Conservation (phyloP, 1,284 basidiomycete genomes). For the Ganoderma leucocontextum region DNA sequence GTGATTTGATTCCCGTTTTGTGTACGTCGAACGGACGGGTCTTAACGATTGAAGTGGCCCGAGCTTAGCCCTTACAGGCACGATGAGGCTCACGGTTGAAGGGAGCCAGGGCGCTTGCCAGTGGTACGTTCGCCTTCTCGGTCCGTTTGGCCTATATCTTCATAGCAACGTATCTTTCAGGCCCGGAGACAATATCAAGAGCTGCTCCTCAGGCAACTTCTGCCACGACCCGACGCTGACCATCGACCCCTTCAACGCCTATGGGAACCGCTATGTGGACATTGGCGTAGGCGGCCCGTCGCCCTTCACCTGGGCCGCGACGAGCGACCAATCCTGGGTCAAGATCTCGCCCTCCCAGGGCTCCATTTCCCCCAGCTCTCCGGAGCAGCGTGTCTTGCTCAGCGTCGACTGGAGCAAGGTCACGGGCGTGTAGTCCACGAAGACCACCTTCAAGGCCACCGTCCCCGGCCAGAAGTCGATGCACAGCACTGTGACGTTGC, state of each 20-base stretch:
- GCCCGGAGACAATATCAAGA: conserved; percentile 69
- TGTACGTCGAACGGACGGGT: neutral
- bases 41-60: neutral
- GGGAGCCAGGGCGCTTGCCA: conserved; percentile 64
- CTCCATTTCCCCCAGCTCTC: conserved; percentile 54
- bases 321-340: conserved; percentile 62
- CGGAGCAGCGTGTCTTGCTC: conserved; percentile 64
- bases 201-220: conserved; percentile 58
- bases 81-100: conserved; percentile 70
- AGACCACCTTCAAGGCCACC: conserved; percentile 57
- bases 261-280: conserved; percentile 64
- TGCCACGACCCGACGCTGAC: conserved; percentile 60
- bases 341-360: conserved; percentile 55
- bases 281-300: conserved; percentile 67
- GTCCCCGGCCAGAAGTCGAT: conserved; percentile 48
- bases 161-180: conserved; percentile 39
- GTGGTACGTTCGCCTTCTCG: conserved; percentile 46
- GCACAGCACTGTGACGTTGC: conserved; percentile 49
- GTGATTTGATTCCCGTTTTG: too few species aligned
- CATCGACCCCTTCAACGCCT: conserved; percentile 63
- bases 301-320: conserved; percentile 63
- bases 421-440: conserved; percentile 49
- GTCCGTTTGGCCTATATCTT: neutral
- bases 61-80: conserved; percentile 59
- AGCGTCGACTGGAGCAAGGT: conserved; percentile 71